Conservation (phyloP, 495 filamentous ascomycete species). For the Xylaria flabelliformis region DNA sequence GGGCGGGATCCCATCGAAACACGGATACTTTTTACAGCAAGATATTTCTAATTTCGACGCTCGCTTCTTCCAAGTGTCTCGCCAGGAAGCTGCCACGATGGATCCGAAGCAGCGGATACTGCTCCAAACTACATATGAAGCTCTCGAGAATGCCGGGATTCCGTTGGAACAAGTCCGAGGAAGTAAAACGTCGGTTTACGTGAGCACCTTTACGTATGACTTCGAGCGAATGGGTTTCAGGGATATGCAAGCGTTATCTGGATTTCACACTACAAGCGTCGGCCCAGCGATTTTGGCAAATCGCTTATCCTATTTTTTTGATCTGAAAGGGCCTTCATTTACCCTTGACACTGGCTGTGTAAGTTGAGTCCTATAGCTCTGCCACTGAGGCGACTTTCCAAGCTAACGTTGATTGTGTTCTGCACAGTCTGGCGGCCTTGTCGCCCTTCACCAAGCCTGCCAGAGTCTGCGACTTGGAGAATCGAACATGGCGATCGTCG, state of each 20-base stretch:
- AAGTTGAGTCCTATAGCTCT: conserved; percentile 49
- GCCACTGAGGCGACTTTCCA: not conserved
- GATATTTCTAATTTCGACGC: conserved; percentile 56
- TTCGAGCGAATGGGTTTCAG: conserved; percentile 17
- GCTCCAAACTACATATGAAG: conserved; percentile 51
- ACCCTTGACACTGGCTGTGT: conserved; percentile 62
- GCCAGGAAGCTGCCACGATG: conserved; percentile 50
- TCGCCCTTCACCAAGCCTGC: conserved; percentile 58
- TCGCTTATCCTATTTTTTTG: conserved; percentile 55
- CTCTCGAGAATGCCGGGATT: conserved; percentile 23
- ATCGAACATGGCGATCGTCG: conserved; percentile 34
- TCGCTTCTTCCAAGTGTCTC: conserved; percentile 55
- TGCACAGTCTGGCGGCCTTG: conserved; percentile 34
- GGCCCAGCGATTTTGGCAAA: conserved; percentile 54
- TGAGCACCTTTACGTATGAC: conserved; percentile 15
- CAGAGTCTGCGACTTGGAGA: conserved; percentile 53
- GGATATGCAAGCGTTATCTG: conserved; percentile 9
- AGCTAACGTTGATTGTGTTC: not conserved
- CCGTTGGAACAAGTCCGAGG: conserved; percentile 9
- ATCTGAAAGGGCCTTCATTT: conserved; percentile 52
- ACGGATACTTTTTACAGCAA: conserved; percentile 60
- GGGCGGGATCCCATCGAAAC: conserved; percentile 43
- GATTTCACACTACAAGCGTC: conserved; percentile 38
- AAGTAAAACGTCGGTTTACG: conserved; percentile 9
- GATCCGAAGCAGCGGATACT: conserved; percentile 53